phyloP scores from a whole-genome alignment of 495 filamentous ascomycete genomes.

The Penicillium pulvis region DNA sequence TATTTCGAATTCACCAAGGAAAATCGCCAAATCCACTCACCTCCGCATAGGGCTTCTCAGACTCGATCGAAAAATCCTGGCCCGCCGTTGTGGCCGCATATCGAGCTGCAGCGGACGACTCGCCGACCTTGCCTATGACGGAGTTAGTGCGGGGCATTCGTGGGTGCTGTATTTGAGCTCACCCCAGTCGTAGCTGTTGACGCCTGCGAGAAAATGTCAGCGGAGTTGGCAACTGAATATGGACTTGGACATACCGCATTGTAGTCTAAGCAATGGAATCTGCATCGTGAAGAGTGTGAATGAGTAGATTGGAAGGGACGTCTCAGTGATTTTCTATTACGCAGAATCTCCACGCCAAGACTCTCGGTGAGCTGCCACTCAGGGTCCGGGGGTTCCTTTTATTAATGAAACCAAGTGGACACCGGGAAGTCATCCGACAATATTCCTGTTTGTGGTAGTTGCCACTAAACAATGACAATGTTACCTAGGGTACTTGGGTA shows the following conservation, averaged over 20 bases:
- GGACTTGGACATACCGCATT: conserved; percentile 68
- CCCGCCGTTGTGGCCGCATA: conserved; percentile 77
- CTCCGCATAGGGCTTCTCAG: conserved; percentile 82
- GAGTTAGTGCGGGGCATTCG: conserved; percentile 30
- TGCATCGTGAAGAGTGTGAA: conserved; percentile 57
- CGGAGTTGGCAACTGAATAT: conserved; percentile 3
- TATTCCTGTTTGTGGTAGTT: conserved; percentile 5
- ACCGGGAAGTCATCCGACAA: background rate
- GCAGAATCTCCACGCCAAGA: conserved; percentile 31
- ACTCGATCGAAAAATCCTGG: conserved; percentile 70
- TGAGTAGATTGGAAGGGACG: conserved; percentile 17
- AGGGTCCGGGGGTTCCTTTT: conserved; percentile 8
- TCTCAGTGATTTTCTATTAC: conserved; percentile 22
- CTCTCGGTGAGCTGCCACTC: conserved; percentile 21
- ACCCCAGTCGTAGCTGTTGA: conserved; percentile 99
- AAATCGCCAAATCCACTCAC: conserved; percentile 41
- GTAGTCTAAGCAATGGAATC: conserved; percentile 84
- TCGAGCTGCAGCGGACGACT: conserved; percentile 70
- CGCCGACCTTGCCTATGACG: conserved; percentile 67
- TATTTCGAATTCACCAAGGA: background rate
- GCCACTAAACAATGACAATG: background rate
- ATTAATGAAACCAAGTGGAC: background rate
- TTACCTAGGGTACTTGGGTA: background rate
- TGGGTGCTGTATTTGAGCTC: conserved; percentile 23
- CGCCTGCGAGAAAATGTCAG: conserved; percentile 52